phyloP scores from a whole-genome alignment of 768 basidiomycete genomes.

The Paxillus rubicundulus region DNA sequence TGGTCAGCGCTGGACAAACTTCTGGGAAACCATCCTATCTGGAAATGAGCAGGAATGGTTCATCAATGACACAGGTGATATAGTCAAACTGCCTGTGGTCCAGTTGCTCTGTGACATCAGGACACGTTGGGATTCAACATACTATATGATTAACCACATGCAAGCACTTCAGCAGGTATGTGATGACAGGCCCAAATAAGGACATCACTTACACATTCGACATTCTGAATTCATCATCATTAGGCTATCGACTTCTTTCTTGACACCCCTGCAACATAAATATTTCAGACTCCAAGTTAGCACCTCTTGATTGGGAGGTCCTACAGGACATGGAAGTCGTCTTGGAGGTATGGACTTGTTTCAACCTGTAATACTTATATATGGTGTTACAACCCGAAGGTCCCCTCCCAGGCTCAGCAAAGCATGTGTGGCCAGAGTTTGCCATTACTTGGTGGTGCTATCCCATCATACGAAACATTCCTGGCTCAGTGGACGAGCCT shows the following conservation, averaged over 20 bases:
- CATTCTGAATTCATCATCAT: too few species aligned
- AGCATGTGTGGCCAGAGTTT: background rate
- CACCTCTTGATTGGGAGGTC: background rate
- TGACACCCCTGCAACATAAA: background rate
- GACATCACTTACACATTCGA: background rate
- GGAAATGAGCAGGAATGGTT: constrained; percentile 6
- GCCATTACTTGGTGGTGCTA: constrained; percentile 1
- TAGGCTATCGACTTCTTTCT: background rate
- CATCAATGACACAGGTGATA: background rate
- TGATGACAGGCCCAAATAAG: background rate
- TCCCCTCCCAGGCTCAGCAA: background rate
- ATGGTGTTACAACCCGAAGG: background rate
- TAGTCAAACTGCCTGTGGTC: background rate
- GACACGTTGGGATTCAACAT: constrained; percentile 40
- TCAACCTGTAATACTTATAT: background rate
- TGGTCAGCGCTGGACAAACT: background rate
- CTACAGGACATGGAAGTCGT: constrained; percentile 2
- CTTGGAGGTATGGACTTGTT: background rate
- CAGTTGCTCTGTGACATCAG: constrained; percentile 29
- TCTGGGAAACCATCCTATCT: background rate
- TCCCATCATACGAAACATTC: background rate
- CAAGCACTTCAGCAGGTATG: constrained; percentile 3
- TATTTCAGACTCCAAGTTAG: background rate
- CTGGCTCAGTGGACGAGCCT: background rate
- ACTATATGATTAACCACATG: constrained; percentile 32